phyloP scores from a whole-genome alignment of 768 basidiomycete genomes.

The Punctularia strigosozonata region DNA sequence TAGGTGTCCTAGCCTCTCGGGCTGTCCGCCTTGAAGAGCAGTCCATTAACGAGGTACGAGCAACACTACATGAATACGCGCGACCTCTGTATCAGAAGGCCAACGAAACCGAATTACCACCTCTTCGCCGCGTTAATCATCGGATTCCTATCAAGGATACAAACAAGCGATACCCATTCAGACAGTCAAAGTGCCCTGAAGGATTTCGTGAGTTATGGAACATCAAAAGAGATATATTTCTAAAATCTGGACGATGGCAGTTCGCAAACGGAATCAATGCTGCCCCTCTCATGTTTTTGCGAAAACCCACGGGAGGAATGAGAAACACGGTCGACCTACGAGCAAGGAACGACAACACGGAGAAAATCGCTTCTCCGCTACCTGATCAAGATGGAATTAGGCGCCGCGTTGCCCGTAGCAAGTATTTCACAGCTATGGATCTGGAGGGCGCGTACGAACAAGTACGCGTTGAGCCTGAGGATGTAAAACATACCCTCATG shows the following conservation, averaged over 20 bases:
- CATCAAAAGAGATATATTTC: slow-evolving; percentile 22
- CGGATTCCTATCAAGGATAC: slow-evolving; percentile 27
- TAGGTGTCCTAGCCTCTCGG: background rate
- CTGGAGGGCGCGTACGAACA: slow-evolving; percentile 32
- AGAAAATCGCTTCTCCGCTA: slow-evolving; percentile 26
- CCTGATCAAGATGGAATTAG: slow-evolving; percentile 29
- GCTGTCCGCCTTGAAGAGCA: slow-evolving; percentile 1
- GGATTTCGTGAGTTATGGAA: slow-evolving; percentile 16
- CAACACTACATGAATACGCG: slow-evolving; percentile 11
- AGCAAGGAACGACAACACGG: slow-evolving; percentile 28
- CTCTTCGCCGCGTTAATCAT: slow-evolving; percentile 27
- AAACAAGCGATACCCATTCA: slow-evolving; percentile 17
- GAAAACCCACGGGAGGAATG: slow-evolving; percentile 22
- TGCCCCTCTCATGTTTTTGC: slow-evolving; percentile 20
- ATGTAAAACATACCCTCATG: slow-evolving; percentile 22
- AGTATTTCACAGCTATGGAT: slow-evolving; percentile 27
- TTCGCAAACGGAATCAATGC: slow-evolving; percentile 9
- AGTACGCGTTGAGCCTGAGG: slow-evolving; percentile 17
- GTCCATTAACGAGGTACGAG: slow-evolving; percentile 4
- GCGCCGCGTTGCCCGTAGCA: slow-evolving; percentile 20
- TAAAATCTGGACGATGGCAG: slow-evolving; percentile 23
- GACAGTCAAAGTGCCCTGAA: slow-evolving; percentile 20
- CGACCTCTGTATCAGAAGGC: slow-evolving; percentile 7
- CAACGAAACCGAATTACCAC: slow-evolving; percentile 17
- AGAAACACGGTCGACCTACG: slow-evolving; percentile 22